Conservation (phyloP, 78 protist genomes). For the Dictyostelium capitatum region DNA sequence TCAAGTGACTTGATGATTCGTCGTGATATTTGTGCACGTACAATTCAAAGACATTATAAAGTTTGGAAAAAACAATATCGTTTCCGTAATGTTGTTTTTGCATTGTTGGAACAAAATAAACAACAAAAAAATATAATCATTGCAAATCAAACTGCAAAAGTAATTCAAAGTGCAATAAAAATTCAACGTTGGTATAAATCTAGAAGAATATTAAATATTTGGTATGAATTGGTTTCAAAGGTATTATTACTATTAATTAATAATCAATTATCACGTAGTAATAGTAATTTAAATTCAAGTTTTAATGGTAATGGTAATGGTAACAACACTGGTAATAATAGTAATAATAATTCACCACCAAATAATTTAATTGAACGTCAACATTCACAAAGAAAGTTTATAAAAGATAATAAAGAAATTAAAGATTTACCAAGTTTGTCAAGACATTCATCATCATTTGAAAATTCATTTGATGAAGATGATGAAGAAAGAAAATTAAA, state of each 20-base stretch:
- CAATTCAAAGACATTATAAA: slow-evolving; percentile 54
- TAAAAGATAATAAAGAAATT: background rate
- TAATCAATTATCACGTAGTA: background rate
- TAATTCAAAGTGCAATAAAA: slow-evolving; percentile 21
- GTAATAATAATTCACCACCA: background rate
- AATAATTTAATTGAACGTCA: background rate
- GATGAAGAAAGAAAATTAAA: slow-evolving; percentile 18
- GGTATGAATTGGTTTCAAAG: slow-evolving; percentile 48
- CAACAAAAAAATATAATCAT: background rate
- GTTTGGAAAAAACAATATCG: slow-evolving; percentile 54
- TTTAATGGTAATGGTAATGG: background rate
- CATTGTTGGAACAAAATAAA: background rate
- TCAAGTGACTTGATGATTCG: background rate
- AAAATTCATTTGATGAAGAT: background rate
- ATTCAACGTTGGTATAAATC: slow-evolving; percentile 63
- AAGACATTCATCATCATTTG: background rate
- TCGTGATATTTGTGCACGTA: slow-evolving; percentile 45
- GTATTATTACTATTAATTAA: background rate
- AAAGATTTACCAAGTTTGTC: background rate
- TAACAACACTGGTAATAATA: background rate
- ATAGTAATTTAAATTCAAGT: background rate
- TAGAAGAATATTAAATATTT: background rate
- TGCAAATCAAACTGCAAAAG: slow-evolving; percentile 8
- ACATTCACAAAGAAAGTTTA: background rate
- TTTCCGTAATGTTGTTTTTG: slow-evolving; percentile 18